Percentiles rank a stretch among this genome's conserved stretches.
These are phyloP conservation scores for Ophiocordyceps camponoti-saundersi DNA, from an alignment of 2,329 filamentous ascomycete genomes.

Conservation along the genomic window DNA sequence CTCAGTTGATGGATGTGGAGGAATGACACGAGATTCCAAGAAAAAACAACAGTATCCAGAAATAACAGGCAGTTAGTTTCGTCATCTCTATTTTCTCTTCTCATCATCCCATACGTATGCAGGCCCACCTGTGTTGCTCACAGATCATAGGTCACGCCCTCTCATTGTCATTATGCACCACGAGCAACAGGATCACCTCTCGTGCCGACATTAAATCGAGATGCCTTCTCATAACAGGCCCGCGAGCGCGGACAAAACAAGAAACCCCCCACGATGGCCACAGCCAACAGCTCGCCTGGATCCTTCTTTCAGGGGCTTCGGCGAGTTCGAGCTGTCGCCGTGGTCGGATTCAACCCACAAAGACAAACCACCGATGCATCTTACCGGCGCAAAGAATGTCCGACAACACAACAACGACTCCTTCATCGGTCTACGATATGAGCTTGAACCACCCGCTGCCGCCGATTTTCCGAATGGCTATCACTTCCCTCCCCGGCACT, in stretches of 20 bases:
- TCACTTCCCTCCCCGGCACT: conserved; percentile 44
- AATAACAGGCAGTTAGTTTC: background rate
- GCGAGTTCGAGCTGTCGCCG: background rate
- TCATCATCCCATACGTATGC: background rate
- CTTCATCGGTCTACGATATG: background rate
- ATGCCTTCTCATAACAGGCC: background rate
- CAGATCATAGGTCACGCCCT: background rate
- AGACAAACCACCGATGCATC: background rate
- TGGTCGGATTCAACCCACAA: background rate
- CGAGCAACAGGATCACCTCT: background rate
- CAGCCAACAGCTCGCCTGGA: background rate
- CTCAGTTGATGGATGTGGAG: background rate
- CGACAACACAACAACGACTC: background rate
- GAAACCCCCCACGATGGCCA: background rate
- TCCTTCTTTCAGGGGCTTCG: background rate
- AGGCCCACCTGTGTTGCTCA: background rate
- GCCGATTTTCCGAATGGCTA: conserved; percentile 44
- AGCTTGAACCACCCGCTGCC: conserved; percentile 11
- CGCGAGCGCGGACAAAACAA: background rate
- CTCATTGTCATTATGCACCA: background rate
- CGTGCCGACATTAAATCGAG: background rate
- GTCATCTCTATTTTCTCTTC: background rate
- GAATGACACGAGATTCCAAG: background rate
- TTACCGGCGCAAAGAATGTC: background rate
- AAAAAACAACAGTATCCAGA: background rate